Evolutionary conservation across 192 early-diverging fungal species (phyloP).

Genomic region (Helicostylum pulchrum): DNA sequence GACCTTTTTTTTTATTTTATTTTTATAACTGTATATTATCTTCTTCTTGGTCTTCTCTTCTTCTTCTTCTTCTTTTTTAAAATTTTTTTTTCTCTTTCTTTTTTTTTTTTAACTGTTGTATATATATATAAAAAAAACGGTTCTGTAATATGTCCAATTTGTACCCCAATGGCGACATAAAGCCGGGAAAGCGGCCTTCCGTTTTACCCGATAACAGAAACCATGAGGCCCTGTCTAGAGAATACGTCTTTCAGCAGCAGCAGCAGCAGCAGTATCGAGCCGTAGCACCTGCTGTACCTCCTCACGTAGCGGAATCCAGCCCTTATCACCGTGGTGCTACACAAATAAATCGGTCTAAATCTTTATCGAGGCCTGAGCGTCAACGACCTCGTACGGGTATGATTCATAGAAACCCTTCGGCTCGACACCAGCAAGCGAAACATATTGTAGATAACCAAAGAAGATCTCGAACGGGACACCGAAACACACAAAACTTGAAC

Average conservation of each 20-base stretch:
- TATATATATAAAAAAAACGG: not conserved
- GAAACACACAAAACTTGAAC: not conserved
- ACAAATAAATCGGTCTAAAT: constrained; percentile 2
- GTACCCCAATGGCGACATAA: not conserved
- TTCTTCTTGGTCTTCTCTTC: not conserved
- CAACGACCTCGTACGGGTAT: constrained; percentile 43
- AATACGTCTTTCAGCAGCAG: not conserved
- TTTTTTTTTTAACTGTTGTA: not conserved
- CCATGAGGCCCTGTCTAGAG: not conserved
- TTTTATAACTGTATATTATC: too few relatives aligned
- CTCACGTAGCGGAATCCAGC: not conserved
- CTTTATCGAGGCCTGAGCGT: constrained; percentile 43
- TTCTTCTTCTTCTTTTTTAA: constrained; percentile 5
- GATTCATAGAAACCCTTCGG: constrained; percentile 15
- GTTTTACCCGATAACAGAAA: not conserved
- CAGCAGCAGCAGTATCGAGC: not conserved
- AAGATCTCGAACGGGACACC: not conserved
- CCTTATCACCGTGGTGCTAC: not conserved
- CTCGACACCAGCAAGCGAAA: not conserved
- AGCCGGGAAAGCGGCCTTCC: too few relatives aligned
- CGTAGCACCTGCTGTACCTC: not conserved
- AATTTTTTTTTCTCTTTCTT: too few relatives aligned
- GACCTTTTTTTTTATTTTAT: too few relatives aligned
- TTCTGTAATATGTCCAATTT: not conserved
- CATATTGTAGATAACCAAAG: not conserved